Conservation (phyloP, 805 yeast genomes). For the Candida germanica region DNA sequence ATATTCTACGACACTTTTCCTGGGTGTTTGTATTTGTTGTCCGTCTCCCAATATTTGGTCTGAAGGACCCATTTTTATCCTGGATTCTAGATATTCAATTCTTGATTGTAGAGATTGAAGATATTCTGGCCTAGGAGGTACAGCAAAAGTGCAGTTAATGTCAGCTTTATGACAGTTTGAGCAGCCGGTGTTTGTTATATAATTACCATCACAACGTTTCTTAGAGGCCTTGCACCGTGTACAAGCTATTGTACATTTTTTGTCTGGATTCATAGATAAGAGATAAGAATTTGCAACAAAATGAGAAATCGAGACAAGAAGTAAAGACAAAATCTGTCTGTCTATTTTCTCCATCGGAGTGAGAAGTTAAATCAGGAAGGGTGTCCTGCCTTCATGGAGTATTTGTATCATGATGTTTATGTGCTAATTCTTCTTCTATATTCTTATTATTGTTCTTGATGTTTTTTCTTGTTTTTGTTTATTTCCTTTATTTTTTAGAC, state of each 20-base stretch:
- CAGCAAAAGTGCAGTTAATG: not conserved
- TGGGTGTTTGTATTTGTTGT: not conserved
- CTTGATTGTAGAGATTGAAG: not conserved
- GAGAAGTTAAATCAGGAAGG: no score
- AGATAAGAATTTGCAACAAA: no score
- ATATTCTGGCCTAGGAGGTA: not conserved
- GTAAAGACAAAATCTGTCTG: no score
- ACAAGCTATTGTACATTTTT: not conserved
- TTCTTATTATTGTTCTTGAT: no score
- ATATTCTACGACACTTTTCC: constrained; percentile 5
- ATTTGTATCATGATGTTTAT: no score
- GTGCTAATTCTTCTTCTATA: no score
- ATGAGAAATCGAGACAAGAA: no score
- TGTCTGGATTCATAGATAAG: not conserved
- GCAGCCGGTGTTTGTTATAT: not conserved
- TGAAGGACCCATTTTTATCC: not conserved
- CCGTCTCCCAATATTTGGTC: not conserved
- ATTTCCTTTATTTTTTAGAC: no score
- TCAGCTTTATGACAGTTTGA: not conserved
- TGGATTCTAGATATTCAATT: not conserved
- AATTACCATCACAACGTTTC: constrained; percentile 2
- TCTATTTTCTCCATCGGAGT: no score
- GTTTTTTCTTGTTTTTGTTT: no score
- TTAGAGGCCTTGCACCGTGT: constrained; percentile 1
- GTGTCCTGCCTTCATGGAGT: no score